A percentile compares a stretch with the other conserved stretches of the same genome.
Conservation (phyloP, 306 rosid genomes). For the Trifolium subterraneum region DNA sequence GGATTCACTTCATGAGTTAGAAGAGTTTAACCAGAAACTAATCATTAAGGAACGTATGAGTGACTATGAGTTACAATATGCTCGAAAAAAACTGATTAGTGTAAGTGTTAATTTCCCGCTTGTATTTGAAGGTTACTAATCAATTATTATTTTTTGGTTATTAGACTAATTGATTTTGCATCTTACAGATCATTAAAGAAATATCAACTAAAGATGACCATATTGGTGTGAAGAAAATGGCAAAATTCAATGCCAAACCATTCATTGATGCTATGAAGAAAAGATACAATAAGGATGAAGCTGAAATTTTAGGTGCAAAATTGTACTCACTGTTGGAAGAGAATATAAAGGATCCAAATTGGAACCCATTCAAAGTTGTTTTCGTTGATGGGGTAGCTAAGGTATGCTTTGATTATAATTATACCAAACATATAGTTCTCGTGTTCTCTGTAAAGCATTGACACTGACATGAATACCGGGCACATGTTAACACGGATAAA, state of each 20-base stretch:
- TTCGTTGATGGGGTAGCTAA: slow-evolving; percentile 47
- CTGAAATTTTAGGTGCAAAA: slow-evolving; percentile 72
- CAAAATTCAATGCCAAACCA: slow-evolving; percentile 79
- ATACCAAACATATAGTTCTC: too few species aligned
- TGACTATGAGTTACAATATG: slow-evolving; percentile 82
- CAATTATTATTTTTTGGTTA: slow-evolving; percentile 10
- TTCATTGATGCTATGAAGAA: slow-evolving; percentile 73
- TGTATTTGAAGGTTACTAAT: too few species aligned
- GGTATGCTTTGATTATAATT: slow-evolving; percentile 49
- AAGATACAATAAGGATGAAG: slow-evolving; percentile 69
- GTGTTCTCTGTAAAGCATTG: too few species aligned
- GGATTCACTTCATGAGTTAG: slow-evolving; percentile 39
- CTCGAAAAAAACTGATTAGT: slow-evolving; percentile 70
- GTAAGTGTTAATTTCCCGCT: slow-evolving; percentile 34
- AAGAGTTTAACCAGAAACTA: slow-evolving; percentile 64
- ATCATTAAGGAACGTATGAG: slow-evolving; percentile 70
- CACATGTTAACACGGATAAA: too few species aligned
- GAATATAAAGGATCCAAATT: slow-evolving; percentile 78
- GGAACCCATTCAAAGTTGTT: slow-evolving; percentile 82
- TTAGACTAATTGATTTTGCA: neutral
- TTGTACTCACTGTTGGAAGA: slow-evolving; percentile 82
- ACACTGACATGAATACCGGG: too few species aligned
- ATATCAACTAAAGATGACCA: slow-evolving; percentile 36
- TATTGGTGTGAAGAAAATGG: slow-evolving; percentile 81
- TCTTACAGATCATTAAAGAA: slow-evolving; percentile 66